Conservation (phyloP, 306 rosid genomes). For the Prunus mume region DNA sequence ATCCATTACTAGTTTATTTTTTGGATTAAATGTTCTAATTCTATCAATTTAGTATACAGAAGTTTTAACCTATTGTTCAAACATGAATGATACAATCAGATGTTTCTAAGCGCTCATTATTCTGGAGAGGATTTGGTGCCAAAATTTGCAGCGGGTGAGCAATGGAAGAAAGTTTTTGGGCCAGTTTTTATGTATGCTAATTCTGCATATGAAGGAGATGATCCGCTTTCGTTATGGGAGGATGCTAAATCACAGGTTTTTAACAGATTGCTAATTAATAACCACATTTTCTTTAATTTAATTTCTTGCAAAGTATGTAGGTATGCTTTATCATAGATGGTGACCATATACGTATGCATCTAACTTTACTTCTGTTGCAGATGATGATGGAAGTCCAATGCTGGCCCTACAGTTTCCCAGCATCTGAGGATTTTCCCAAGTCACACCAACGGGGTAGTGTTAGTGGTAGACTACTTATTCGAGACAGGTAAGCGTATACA, state of each 20-base stretch:
- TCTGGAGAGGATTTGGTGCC: slow-evolving; percentile 49
- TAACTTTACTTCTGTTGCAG: slow-evolving; percentile 13
- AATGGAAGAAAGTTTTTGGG: slow-evolving; percentile 52
- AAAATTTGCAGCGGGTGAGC: slow-evolving; percentile 34
- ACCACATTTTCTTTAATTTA: background rate
- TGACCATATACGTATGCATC: no score
- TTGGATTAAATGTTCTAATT: background rate
- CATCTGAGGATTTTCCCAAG: slow-evolving; percentile 41
- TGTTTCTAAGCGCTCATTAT: slow-evolving; percentile 51
- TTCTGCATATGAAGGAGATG: slow-evolving; percentile 25
- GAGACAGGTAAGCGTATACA: slow-evolving; percentile 27
- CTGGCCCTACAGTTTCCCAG: slow-evolving; percentile 50
- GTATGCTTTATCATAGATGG: background rate
- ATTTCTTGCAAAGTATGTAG: background rate
- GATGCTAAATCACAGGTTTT: slow-evolving; percentile 45
- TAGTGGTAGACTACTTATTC: slow-evolving; percentile 34
- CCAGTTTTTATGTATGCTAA: slow-evolving; percentile 43
- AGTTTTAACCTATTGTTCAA: background rate
- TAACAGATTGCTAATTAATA: background rate
- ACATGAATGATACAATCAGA: slow-evolving; percentile 16
- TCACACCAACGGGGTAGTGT: slow-evolving; percentile 32
- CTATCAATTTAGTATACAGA: background rate
- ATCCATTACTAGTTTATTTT: background rate
- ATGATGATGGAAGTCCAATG: slow-evolving; percentile 34
- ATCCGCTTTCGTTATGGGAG: slow-evolving; percentile 37